phyloP scores from a whole-genome alignment of 1,284 basidiomycete genomes.

The Sporisorium exsertum region DNA sequence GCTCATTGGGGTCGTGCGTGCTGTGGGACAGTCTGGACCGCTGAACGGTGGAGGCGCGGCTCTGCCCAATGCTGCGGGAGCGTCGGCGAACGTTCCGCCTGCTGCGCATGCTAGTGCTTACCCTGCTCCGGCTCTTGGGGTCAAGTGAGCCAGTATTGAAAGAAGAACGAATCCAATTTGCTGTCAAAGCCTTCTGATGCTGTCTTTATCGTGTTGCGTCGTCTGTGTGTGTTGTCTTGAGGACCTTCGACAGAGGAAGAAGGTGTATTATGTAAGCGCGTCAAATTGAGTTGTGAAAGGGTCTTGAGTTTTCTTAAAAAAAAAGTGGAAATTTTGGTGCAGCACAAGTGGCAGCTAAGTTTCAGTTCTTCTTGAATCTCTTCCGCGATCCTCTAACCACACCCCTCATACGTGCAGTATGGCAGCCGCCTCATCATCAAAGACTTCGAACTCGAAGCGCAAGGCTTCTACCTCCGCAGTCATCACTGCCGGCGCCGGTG shows the following conservation, averaged over 20 bases:
- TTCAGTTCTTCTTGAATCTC: slow-evolving; percentile 3
- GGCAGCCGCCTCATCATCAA: slow-evolving; percentile 12
- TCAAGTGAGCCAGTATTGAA: slow-evolving; percentile 15
- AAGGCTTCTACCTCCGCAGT: background rate
- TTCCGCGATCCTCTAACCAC: background rate
- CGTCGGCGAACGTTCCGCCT: slow-evolving; percentile 21
- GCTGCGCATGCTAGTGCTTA: slow-evolving; percentile 17
- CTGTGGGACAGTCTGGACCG: slow-evolving; percentile 53
- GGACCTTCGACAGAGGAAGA: no score
- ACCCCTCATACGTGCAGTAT: background rate
- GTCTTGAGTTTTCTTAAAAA: slow-evolving; percentile 20
- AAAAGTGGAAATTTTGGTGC: slow-evolving; percentile 15
- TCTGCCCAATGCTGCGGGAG: background rate
- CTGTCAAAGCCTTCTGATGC: background rate
- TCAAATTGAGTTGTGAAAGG: slow-evolving; percentile 15
- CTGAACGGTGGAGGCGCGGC: slow-evolving; percentile 13
- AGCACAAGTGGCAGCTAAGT: background rate
- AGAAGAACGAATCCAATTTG: background rate
- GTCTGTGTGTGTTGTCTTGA: background rate
- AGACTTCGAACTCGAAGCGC: slow-evolving; percentile 22
- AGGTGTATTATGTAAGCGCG: slow-evolving; percentile 22
- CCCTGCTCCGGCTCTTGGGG: slow-evolving; percentile 34
- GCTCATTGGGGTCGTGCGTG: slow-evolving; percentile 63
- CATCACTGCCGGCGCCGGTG: background rate
- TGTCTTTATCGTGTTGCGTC: background rate